phyloP scores from a whole-genome alignment of 2,329 filamentous ascomycete genomes.

The Calonectria honghensis region DNA sequence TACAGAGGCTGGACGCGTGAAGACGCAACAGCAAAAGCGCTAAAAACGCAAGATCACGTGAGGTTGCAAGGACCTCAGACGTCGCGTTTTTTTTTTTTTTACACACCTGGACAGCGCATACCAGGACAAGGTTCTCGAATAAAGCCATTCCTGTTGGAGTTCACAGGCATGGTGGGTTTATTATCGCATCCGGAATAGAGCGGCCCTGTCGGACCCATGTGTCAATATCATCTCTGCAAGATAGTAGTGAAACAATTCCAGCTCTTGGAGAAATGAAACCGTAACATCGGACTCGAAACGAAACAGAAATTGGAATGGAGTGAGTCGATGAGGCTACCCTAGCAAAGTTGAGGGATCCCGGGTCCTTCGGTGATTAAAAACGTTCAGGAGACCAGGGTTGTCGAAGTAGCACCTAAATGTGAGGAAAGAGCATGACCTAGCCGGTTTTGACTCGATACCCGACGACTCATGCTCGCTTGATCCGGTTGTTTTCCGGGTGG shows the following conservation, averaged over 20 bases:
- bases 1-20: conserved; percentile 36
- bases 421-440: background rate
- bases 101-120: background rate
- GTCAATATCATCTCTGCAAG: conserved; percentile 7
- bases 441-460: background rate
- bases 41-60: conserved; percentile 56
- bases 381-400: background rate
- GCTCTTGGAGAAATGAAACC: conserved; percentile 20
- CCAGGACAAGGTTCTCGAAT: background rate
- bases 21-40: conserved; percentile 49
- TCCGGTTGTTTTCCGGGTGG: too few species aligned
- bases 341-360: conserved; percentile 5
- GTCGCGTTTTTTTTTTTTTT: background rate
- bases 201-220: background rate
- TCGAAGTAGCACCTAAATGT: background rate
- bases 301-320: conserved; percentile 11
- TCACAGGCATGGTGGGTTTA: background rate
- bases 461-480: background rate
- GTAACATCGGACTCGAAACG: conserved; percentile 20
- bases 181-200: background rate
- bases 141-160: background rate
- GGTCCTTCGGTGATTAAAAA: conserved; percentile 17
- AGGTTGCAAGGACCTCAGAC: background rate
- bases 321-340: conserved; percentile 1
- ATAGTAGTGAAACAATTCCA: conserved; percentile 25